Conservation (phyloP, 1,284 basidiomycete genomes). For the Binderoboletus segoi region DNA sequence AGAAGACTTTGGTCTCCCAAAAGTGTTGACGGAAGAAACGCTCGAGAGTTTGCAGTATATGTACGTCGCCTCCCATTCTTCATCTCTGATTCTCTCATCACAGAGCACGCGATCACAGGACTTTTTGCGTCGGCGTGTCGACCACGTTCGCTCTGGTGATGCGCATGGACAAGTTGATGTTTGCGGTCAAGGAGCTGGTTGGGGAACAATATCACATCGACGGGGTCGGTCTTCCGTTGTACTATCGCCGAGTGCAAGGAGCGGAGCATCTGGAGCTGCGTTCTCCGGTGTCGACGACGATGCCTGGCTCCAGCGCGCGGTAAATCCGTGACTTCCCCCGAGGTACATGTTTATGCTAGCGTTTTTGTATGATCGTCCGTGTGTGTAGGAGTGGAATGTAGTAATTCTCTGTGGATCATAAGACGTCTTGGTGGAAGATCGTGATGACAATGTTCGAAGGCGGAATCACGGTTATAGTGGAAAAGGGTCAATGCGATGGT, state of each 20-base stretch:
- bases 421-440: neutral
- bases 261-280: slow-evolving; percentile 14
- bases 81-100: no score
- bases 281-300: slow-evolving; percentile 5
- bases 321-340: neutral
- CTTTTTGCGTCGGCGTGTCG: slow-evolving; percentile 75
- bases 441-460: neutral
- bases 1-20: slow-evolving; percentile 71
- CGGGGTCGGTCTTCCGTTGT: slow-evolving; percentile 52
- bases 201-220: slow-evolving; percentile 81
- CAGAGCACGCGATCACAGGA: slow-evolving; percentile 40
- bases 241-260: slow-evolving; percentile 14
- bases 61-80: slow-evolving; percentile 39
- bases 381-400: no score
- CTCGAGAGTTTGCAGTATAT: slow-evolving; percentile 71
- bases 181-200: slow-evolving; percentile 78
- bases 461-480: no score
- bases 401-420: neutral
- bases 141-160: slow-evolving; percentile 68
- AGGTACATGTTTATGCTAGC: neutral
- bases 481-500: no score
- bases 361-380: neutral
- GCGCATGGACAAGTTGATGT: slow-evolving; percentile 71
- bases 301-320: neutral
- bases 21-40: slow-evolving; percentile 63